Percentiles rank a stretch among this genome's conserved stretches.
Conservation (phyloP, 2,329 filamentous ascomycete species). For the Ophiostoma sp. region DNA sequence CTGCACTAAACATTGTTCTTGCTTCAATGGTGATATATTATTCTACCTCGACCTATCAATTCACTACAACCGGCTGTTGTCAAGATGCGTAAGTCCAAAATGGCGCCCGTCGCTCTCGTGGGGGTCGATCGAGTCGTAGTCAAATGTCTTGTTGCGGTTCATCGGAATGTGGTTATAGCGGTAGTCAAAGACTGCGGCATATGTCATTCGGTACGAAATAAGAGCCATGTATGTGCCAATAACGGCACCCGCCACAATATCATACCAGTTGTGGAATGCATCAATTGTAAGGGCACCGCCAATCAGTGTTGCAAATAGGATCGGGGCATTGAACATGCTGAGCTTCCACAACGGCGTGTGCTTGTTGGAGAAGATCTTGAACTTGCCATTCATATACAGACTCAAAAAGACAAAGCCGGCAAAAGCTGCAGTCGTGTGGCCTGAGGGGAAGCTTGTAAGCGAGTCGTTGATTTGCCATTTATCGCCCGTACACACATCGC, state of each 20-base stretch:
- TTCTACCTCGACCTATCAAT: neutral
- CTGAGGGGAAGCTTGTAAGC: slow-evolving; percentile 66
- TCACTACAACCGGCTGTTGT: slow-evolving; percentile 21
- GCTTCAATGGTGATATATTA: neutral
- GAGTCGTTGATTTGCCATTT: slow-evolving; percentile 59
- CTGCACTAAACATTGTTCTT: neutral
- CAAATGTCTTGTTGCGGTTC: slow-evolving; percentile 36
- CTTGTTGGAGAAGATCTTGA: slow-evolving; percentile 69
- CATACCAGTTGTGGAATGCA: slow-evolving; percentile 72
- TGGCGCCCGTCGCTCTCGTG: neutral
- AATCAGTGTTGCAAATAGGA: slow-evolving; percentile 63
- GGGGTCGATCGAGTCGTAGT: slow-evolving; percentile 17
- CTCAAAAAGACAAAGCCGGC: slow-evolving; percentile 65
- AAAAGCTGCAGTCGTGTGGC: slow-evolving; percentile 69
- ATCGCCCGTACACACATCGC: slow-evolving; percentile 65
- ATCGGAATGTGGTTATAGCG: slow-evolving; percentile 63
- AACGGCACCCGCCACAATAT: slow-evolving; percentile 57
- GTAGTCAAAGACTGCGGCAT: slow-evolving; percentile 65
- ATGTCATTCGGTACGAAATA: slow-evolving; percentile 59
- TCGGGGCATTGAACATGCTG: slow-evolving; percentile 56
- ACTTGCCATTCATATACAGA: slow-evolving; percentile 71
- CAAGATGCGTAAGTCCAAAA: slow-evolving; percentile 29
- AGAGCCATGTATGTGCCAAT: slow-evolving; percentile 62
- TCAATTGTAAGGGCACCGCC: slow-evolving; percentile 66
- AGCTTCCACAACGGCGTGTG: slow-evolving; percentile 72